Percentiles rank a stretch among this genome's conserved stretches.
phyloP scores from a whole-genome alignment of 2,329 filamentous ascomycete genomes.

The Sarocladiaceae sp. region DNA sequence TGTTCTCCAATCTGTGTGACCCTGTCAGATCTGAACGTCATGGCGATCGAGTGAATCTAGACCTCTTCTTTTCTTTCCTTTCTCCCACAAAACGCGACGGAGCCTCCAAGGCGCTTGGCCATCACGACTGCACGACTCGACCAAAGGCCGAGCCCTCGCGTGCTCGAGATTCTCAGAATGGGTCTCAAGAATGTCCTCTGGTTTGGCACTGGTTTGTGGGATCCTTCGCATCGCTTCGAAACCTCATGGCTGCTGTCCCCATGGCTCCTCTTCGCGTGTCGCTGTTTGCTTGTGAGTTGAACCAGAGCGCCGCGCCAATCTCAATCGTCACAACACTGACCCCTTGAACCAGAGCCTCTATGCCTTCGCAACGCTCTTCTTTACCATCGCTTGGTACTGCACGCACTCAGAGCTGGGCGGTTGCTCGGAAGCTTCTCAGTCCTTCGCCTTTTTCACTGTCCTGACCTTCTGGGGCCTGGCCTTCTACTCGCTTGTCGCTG shows the following conservation, averaged over 20 bases:
- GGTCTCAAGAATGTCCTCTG: conserved; percentile 24
- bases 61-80: no score
- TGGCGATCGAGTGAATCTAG: no score
- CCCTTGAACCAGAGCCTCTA: conserved; percentile 49
- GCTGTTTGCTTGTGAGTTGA: conserved; percentile 46
- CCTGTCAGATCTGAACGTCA: no score
- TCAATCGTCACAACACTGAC: neutral
- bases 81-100: no score
- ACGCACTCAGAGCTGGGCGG: conserved; percentile 38
- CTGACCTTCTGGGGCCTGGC: conserved; percentile 76
- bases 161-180: no score
- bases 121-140: conserved; percentile 11
- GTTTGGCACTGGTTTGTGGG: conserved; percentile 38
- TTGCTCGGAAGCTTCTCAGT: conserved; percentile 39
- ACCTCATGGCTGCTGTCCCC: conserved; percentile 78
- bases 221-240: conserved; percentile 60
- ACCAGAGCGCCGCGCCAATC: neutral
- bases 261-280: conserved; percentile 50
- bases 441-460: conserved; percentile 78
- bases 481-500: conserved; percentile 68
- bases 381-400: conserved; percentile 61
- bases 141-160: no score
- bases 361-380: conserved; percentile 62
- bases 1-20: neutral
- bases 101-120: no score